Base-by-base conservation (phyloP, 1,284 basidiomycete species). In the Grifola frondosa region DNA sequence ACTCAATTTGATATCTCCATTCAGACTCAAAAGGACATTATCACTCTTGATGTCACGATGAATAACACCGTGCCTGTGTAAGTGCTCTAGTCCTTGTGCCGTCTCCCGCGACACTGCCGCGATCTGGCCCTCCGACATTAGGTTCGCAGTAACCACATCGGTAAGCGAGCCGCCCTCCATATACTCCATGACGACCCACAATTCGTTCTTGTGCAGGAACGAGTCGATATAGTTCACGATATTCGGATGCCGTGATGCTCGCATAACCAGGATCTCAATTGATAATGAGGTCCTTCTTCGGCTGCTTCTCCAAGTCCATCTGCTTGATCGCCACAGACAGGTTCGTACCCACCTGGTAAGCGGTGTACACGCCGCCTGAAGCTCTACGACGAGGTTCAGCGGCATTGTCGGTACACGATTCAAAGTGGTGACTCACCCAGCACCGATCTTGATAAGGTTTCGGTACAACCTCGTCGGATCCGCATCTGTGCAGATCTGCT, bases 121-220 rank as follows among this genome's bases (percentile, higher is more conserved):
- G 54, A 98, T 98, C 69, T 97, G 95, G 5, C 87, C 86, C 60
- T 89, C 86, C 1, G 91, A 94, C 94, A 98, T 97, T 61, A 97
- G 73, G 65, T 97, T 97, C 42, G 92, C 91, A 2, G 94, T 97
- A 53, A 98, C 94, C 46, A 99, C 93, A 61, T 98, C 96, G 1
- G 95, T 98, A 44, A 98, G 70, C 32, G 84, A 82, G 30, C 86
- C 87, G 33, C 95, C 95, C 70, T 98, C 95, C 96, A 99, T 98
- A 70, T 97, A 99, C 74, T 99, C 95, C 95, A 98, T 99, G 46
- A 99, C 93, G 37, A 98, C 96, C 97, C 97, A 99, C 3, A 99
- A 78, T 63, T 98, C 96, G 63, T 97, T 97, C 74, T 92, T 93
- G 74, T 94, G 82, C 30, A 99, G 70, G 79, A 97, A 99, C 12